Percentiles rank a stretch among this genome's conserved stretches.
Evolutionary conservation across 352 stramenopile genomes (phyloP).

Genomic region (Blastocystis sp.): DNA sequence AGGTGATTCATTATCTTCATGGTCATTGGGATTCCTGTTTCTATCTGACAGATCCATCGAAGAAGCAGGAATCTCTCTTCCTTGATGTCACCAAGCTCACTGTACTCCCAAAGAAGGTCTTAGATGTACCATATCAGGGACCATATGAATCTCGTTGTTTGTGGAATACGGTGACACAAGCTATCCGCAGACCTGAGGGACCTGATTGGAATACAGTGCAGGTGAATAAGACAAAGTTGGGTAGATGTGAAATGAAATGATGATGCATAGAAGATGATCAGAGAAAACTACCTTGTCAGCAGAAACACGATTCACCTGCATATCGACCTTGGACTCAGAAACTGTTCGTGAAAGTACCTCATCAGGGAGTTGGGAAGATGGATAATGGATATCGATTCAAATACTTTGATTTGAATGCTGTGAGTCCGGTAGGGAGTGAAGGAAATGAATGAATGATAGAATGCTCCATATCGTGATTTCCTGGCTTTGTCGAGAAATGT

Average conservation of each 20-base stretch:
- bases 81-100: slow-evolving; percentile 38
- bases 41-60: background rate
- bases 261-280: slow-evolving; percentile 13
- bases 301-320: background rate
- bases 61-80: slow-evolving; percentile 14
- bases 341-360: slow-evolving; percentile 25
- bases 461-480: slow-evolving; percentile 28
- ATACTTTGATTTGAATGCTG: slow-evolving; percentile 38
- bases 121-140: background rate
- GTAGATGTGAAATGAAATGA: background rate
- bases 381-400: slow-evolving; percentile 35
- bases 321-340: slow-evolving; percentile 33
- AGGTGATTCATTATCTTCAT: background rate
- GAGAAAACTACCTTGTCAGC: slow-evolving; percentile 19
- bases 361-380: slow-evolving; percentile 9
- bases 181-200: slow-evolving; percentile 17
- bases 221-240: slow-evolving; percentile 13
- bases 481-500: slow-evolving; percentile 37
- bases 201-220: slow-evolving; percentile 49
- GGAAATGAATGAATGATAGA: background rate
- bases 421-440: background rate
- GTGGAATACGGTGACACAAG: slow-evolving; percentile 12
- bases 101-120: slow-evolving; percentile 32
- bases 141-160: slow-evolving; percentile 4
- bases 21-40: slow-evolving; percentile 22